Evolutionary conservation across 2,329 filamentous ascomycete species (phyloP).

Genomic region (Aureobasidium uvarum): DNA sequence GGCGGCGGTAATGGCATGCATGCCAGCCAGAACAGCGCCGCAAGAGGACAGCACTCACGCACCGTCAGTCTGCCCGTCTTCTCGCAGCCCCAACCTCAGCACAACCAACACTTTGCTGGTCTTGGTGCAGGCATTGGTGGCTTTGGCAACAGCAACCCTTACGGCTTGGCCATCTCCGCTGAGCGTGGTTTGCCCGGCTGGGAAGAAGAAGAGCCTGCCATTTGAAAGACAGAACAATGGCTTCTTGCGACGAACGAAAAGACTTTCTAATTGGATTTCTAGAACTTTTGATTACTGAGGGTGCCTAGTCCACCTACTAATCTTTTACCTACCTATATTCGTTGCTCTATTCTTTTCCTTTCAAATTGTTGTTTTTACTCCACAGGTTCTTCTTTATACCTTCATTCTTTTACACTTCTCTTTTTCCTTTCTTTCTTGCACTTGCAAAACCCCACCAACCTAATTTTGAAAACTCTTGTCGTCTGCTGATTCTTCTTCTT

Average conservation of each 20-base stretch:
- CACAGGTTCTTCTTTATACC: constrained; percentile 1
- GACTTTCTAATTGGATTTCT: background rate
- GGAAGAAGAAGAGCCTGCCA: constrained; percentile 26
- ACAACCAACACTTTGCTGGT: constrained; percentile 54
- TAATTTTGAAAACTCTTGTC: background rate
- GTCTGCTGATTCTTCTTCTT: background rate
- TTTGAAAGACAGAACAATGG: constrained; percentile 12
- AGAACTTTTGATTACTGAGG: constrained; percentile 4
- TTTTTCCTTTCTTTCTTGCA: constrained; percentile 11
- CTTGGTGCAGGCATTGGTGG: constrained; percentile 59
- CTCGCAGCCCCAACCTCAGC: constrained; percentile 48
- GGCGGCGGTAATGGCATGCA: constrained; percentile 24
- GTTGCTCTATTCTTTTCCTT: background rate
- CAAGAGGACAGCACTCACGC: constrained; percentile 63
- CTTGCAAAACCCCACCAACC: background rate
- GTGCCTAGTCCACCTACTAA: constrained; percentile 17
- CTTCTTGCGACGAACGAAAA: background rate
- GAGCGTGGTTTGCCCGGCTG: constrained; percentile 56
- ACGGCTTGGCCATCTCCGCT: constrained; percentile 58
- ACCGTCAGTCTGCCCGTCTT: constrained; percentile 84
- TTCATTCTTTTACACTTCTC: constrained; percentile 19
- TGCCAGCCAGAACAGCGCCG: constrained; percentile 26
- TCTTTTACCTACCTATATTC: constrained; percentile 16
- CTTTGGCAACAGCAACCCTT: constrained; percentile 42
- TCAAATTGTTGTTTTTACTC: constrained; percentile 2